A percentile compares a stretch with the other conserved stretches of the same genome.
These are phyloP conservation scores for Trichophaea hybrida DNA, from an alignment of 2,329 filamentous ascomycete genomes.

Conservation along the genomic window DNA sequence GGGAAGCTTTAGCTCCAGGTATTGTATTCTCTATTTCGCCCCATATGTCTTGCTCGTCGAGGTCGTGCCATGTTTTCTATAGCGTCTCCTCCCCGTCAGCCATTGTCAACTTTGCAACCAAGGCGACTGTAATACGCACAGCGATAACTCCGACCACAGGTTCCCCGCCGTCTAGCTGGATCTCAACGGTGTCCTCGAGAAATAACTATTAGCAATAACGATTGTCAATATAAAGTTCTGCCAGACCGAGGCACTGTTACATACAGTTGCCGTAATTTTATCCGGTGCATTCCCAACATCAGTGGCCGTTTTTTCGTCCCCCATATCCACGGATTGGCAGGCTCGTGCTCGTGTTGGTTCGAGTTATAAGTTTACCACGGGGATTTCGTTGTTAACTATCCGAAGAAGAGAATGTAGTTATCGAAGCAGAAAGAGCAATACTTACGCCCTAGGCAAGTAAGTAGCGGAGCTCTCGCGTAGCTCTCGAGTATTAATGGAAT, in stretches of 20 bases:
- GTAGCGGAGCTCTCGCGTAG: too few relatives aligned
- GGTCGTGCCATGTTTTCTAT: slow-evolving; percentile 23
- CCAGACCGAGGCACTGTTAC: background rate
- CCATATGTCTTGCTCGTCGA: slow-evolving; percentile 18
- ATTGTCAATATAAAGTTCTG: background rate
- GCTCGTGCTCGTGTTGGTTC: too few relatives aligned
- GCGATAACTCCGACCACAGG: slow-evolving; percentile 15
- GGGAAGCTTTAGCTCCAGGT: slow-evolving; percentile 12
- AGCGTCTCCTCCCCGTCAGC: background rate
- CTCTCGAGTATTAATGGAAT: too few relatives aligned
- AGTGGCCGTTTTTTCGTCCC: background rate
- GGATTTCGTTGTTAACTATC: too few relatives aligned
- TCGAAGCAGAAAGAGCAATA: too few relatives aligned
- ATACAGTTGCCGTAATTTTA: background rate
- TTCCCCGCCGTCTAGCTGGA: slow-evolving; percentile 9
- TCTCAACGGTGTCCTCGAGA: slow-evolving; percentile 16
- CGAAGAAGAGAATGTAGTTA: too few relatives aligned
- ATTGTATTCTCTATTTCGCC: slow-evolving; percentile 17
- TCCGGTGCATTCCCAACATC: background rate
- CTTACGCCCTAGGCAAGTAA: too few relatives aligned
- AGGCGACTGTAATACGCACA: slow-evolving; percentile 4
- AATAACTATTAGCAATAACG: slow-evolving; percentile 12
- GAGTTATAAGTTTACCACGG: too few relatives aligned
- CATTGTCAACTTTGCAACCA: too few relatives aligned
- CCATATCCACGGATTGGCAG: background rate